Evolutionary conservation across 169 alveolate genomes (phyloP), one percentile per base, ranked within the genome.

Genomic region (Babesia ovata): DNA sequence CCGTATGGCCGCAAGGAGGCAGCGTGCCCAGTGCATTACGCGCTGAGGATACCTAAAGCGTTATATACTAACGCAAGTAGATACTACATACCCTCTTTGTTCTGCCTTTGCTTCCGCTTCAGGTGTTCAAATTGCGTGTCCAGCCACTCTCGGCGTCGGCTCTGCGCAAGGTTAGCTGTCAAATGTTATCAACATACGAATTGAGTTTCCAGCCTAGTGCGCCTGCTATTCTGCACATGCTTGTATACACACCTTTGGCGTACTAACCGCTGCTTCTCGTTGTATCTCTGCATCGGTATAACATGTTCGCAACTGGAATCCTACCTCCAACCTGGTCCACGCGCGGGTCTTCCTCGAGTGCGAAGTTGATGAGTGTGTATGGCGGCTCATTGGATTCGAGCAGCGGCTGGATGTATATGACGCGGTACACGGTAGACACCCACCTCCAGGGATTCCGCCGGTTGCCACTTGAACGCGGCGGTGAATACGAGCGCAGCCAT

Each of bases 341-440:
- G 17, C 59, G 39, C 28, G 85, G 36, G 53, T 83, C 86, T 29
- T n/a, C 42, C 63, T 83, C 90, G 39, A 74, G 56, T 24, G 76
- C 71, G 46, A 83, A 75, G 61, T 83, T 83, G 24, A 83, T 36
- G 13, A 83, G 84, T 6, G 90, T 75, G 77, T 83, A 83, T 24
- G 90, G 90, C 24, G 85, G 86, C n/a, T 29, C 21, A 28, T 83
- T 83, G 9, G 70, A 29, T 42, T 83, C 90, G 54, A 83, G 61
- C 16, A 83, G 66, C 21, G 90, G 90, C 90, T 83, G 52, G 44
- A 75, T 19, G 28, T 8, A 6, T 33, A 33, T 33, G 39, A 33
- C 39, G 2, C 39, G 39, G 54, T 7, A 29, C 24, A 4, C 17
- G 2, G 1, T 14, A 26, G 46, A 14, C 17, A 52, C 76, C 4